Base-by-base conservation (phyloP, 208 protist species). In the Ichthyophonus hoferi region DNA sequence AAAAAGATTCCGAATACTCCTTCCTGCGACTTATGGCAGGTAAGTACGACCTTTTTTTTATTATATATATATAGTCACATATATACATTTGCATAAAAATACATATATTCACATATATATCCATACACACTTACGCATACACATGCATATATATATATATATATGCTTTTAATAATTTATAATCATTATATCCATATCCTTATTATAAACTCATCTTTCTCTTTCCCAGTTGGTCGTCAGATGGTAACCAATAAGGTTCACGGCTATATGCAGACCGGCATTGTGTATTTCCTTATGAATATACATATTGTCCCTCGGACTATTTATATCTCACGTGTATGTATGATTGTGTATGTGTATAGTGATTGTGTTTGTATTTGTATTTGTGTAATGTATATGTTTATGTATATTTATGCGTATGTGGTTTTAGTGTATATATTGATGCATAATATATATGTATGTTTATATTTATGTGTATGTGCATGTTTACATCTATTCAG, bases 261-360 rank as follows among this genome's bases (percentile, higher is more conserved):
- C 3, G 87, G 77, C 1, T 89, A 86, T 38, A 67, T 89, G 43
- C 58, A 79, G 35, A 77, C 58, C 17, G 40, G 85, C 12, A 81
- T 81, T 42, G 85, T 81, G n/a, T 88, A 87, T 79, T 86, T 76
- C 40, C 82, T 89, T 34, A 90, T 91, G 90, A 89, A 87, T 58
- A 17, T 67, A 34, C 87, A 83, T 43, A 88, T 90, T 34, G 43
- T 40, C 1, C 86, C 42, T 3, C 38, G 78, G 1, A 40, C 84
- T 38, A 90, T 90, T 79, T 91, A 88, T 33, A 35, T 89, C 42
- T 50, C 76, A 1, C 77, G 89, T 14, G 79, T 90, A n/a, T n/a
- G n/a, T n/a, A n/a, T n/a, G n/a, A n/a, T n/a, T n/a, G n/a, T n/a
- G n/a, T n/a, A n/a, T n/a, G n/a, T n/a, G n/a, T n/a, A n/a, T n/a